Evolutionary conservation across 805 yeast genomes (phyloP).

Genomic region (Candida suzukii): DNA sequence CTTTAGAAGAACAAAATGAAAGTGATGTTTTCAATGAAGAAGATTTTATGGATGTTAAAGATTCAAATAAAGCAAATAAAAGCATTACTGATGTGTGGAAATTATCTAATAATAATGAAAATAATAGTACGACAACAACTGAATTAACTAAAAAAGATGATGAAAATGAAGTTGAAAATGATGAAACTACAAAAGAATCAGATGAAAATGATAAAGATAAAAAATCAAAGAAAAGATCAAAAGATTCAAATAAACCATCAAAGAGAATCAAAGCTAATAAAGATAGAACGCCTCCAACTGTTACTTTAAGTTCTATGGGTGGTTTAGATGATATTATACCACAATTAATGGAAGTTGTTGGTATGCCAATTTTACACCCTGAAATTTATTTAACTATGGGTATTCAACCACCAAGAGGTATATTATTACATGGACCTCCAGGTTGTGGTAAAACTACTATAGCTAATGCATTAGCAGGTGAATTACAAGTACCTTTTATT

Average conservation of each 20-base stretch:
- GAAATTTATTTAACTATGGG: constrained; percentile 85
- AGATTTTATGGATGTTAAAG: constrained; percentile 58
- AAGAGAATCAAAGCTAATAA: constrained; percentile 31
- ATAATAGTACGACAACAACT: neutral
- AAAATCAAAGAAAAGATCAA: constrained; percentile 44
- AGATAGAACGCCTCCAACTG: constrained; percentile 64
- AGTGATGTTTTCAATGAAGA: constrained; percentile 28
- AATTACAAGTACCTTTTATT: constrained; percentile 86
- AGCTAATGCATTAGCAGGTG: constrained; percentile 95
- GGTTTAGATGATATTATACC: constrained; percentile 84
- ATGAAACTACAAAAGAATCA: constrained; percentile 6
- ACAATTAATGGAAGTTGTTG: constrained; percentile 84
- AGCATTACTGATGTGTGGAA: constrained; percentile 72
- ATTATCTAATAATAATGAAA: constrained; percentile 9
- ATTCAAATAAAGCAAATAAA: constrained; percentile 66
- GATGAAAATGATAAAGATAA: constrained; percentile 11
- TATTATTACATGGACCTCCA: constrained; percentile 94
- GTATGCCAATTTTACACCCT: constrained; percentile 88
- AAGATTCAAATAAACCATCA: constrained; percentile 26
- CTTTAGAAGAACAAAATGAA: constrained; percentile 1
- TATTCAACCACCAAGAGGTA: constrained; percentile 92
- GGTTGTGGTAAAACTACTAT: constrained; percentile 98
- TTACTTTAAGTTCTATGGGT: constrained; percentile 70
- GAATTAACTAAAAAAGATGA: neutral
- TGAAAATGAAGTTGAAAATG: constrained; percentile 9